Conservation (phyloP, 2,329 filamentous ascomycete genomes). For the Alternaria viburni region DNA sequence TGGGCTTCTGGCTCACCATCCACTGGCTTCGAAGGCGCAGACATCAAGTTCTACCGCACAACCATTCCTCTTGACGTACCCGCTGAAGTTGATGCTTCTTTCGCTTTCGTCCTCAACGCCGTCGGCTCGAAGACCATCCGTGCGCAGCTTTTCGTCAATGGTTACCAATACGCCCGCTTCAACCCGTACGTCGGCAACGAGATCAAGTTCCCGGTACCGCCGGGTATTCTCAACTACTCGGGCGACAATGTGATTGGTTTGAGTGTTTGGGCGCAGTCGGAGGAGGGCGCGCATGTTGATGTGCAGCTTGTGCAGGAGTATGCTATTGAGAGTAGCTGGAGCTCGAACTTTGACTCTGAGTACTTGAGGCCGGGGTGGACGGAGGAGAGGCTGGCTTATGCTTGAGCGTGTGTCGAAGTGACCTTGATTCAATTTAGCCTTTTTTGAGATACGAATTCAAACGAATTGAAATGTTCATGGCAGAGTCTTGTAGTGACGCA, state of each 20-base stretch:
- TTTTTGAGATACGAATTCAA: no score
- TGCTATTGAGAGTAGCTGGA: constrained; percentile 60
- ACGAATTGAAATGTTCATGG: no score
- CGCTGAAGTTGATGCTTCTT: constrained; percentile 60
- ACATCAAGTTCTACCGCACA: constrained; percentile 64
- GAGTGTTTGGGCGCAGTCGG: constrained; percentile 65
- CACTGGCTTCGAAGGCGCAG: constrained; percentile 56
- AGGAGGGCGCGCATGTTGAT: constrained; percentile 57
- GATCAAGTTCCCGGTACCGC: constrained; percentile 65
- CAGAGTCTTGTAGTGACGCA: no score
- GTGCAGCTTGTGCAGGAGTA: constrained; percentile 63
- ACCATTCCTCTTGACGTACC: constrained; percentile 60
- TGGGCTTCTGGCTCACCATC: constrained; percentile 51
- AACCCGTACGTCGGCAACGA: constrained; percentile 68
- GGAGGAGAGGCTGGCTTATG: constrained; percentile 41
- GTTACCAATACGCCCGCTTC: constrained; percentile 68
- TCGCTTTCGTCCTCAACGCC: constrained; percentile 62
- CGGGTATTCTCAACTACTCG: constrained; percentile 63
- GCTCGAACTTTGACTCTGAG: constrained; percentile 56
- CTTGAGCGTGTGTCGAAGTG: constrained; percentile 9
- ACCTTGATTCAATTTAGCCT: no score
- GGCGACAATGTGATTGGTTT: constrained; percentile 65
- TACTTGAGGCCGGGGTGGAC: constrained; percentile 61
- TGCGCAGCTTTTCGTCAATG: constrained; percentile 67
- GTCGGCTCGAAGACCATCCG: constrained; percentile 55